Evolutionary conservation across 2,329 filamentous ascomycete species (phyloP).

Genomic region (Aspergillus ruber): DNA sequence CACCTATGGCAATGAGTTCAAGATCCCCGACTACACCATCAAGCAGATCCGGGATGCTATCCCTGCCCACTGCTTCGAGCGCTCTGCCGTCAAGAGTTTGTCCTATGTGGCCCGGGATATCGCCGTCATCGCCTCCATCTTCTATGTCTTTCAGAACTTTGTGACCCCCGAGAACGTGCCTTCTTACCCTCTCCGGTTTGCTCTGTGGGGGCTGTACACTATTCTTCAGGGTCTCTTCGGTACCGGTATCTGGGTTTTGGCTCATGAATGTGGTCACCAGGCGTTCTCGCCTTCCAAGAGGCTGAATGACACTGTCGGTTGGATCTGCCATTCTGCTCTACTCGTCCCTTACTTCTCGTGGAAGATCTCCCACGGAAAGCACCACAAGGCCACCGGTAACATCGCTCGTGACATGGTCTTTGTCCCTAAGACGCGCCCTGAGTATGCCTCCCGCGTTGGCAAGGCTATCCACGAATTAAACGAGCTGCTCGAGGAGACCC

Average conservation of each 20-base stretch:
- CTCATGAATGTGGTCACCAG: conserved; percentile 96
- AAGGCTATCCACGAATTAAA: conserved; percentile 70
- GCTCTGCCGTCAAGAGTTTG: conserved; percentile 69
- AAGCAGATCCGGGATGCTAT: conserved; percentile 97
- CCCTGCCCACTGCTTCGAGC: conserved; percentile 92
- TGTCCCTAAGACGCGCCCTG: conserved; percentile 81
- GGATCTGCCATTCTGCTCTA: conserved; percentile 80
- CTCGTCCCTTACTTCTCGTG: conserved; percentile 98
- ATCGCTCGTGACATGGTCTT: conserved; percentile 99
- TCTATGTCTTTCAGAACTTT: conserved; percentile 83
- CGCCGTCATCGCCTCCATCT: conserved; percentile 64
- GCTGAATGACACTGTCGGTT: conserved; percentile 87
- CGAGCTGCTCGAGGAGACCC: conserved; percentile 92
- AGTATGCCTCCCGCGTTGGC: conserved; percentile 70
- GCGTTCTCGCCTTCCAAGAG: conserved; percentile 89
- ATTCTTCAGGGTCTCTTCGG: conserved; percentile 86
- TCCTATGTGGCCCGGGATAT: conserved; percentile 81
- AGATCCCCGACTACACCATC: conserved; percentile 91
- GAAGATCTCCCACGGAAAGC: conserved; percentile 98
- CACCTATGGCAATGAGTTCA: conserved; percentile 91
- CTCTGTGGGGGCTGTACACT: conserved; percentile 62
- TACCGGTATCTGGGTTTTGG: conserved; percentile 92
- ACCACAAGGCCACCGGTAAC: conserved; percentile 98
- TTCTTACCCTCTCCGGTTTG: conserved; percentile 59
- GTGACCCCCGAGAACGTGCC: conserved; percentile 80